phyloP scores from a whole-genome alignment of 2,329 filamentous ascomycete species.

The Coniochaeta sp. region DNA sequence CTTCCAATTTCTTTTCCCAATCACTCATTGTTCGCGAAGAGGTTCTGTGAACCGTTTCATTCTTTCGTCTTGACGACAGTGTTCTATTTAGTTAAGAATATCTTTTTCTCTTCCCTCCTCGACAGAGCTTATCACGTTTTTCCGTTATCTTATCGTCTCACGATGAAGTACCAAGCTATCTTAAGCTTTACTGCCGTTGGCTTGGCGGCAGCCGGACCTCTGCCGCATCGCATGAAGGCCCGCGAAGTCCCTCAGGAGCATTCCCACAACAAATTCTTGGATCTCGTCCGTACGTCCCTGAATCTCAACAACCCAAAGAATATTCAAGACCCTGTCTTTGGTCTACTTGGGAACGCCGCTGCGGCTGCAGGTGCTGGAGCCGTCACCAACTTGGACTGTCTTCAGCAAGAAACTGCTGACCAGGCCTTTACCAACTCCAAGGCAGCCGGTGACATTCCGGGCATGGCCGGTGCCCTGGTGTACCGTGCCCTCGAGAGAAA shows the following conservation, averaged over 20 bases:
- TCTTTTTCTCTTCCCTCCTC: slow-evolving; percentile 5
- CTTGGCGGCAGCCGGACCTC: slow-evolving; percentile 8
- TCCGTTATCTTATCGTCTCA: background rate
- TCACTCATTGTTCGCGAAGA: background rate
- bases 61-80: slow-evolving; percentile 8
- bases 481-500: slow-evolving; percentile 36
- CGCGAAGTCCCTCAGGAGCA: slow-evolving; percentile 48
- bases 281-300: slow-evolving; percentile 29
- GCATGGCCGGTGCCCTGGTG: slow-evolving; percentile 33
- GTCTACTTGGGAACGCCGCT: slow-evolving; percentile 30
- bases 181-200: slow-evolving; percentile 6
- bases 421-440: slow-evolving; percentile 39
- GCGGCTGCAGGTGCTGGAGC: slow-evolving; percentile 26
- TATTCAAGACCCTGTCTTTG: slow-evolving; percentile 29
- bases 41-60: slow-evolving; percentile 16
- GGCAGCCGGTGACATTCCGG: slow-evolving; percentile 28
- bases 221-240: slow-evolving; percentile 2
- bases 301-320: slow-evolving; percentile 36
- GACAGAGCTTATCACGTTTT: slow-evolving; percentile 3
- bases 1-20: background rate
- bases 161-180: slow-evolving; percentile 9
- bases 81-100: background rate
- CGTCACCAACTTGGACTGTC: slow-evolving; percentile 10
- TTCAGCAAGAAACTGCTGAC: slow-evolving; percentile 27
- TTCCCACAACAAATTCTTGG: slow-evolving; percentile 37